Evolutionary conservation across 441 rosid genomes (phyloP), one percentile per base, ranked within the genome.

Genomic region (Sinapis alba): DNA sequence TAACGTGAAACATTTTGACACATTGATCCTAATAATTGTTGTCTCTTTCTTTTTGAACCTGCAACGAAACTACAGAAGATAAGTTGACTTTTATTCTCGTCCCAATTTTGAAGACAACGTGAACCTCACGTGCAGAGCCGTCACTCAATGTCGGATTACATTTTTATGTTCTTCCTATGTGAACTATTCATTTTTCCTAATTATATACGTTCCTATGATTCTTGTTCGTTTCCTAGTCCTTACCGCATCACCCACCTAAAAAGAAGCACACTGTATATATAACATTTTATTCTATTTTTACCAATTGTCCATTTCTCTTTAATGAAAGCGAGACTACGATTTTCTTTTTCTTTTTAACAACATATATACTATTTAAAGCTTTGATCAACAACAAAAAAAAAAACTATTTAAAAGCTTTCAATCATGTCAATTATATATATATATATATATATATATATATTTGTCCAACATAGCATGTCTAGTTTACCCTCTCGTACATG

Each of bases 41-140:
- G 20, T 50, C 21, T 50, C 23, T 51, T 51, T 51, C 6, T 19
- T 51, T 19, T 19, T 3, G 11, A 51, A 51, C 58, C 58, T 51
- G 58, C 58, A 51, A 71, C 53, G 43, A 64, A 56, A 13, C 30
- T 54, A 5, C 27, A 62, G 50, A 54, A 43, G 19, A 64, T 70
- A 57, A 62, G 71, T 21, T 69, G 70, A 62, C 57, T 64, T 43
- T 45, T 28, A 70, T 50, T 13, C 16, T 69, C 54, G 63, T 26
- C 62, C 8, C 4, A 18, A n/a, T 65, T 30, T 60, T 0, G 73
- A 38, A 21, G 51, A 5, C 65, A 69, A 72, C 65, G 70, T 67
- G 74, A 68, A 50, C 38, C 18, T 67, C 74, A 72, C 74, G 77
- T 67, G 73, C 32, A 51, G 62, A 54, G 77, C 74, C 78, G 81